Conservation (phyloP, 1,284 basidiomycete species). For the Ganoderma leucocontextum region DNA sequence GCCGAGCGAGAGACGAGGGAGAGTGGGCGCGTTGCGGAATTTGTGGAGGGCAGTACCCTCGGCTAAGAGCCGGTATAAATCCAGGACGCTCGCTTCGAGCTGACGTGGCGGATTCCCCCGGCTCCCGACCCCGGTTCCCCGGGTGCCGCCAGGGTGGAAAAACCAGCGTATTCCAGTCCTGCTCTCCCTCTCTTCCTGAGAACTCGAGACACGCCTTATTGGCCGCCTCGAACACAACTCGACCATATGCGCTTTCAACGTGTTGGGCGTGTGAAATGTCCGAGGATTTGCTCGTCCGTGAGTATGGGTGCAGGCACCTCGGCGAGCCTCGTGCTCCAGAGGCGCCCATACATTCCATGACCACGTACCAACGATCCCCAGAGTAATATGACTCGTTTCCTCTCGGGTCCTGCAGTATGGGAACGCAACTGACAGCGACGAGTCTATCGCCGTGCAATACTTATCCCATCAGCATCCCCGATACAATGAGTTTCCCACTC, state of each 20-base stretch:
- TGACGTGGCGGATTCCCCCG: slow-evolving; percentile 34
- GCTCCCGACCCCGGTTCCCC: slow-evolving; percentile 21
- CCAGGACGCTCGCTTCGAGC: slow-evolving; percentile 20
- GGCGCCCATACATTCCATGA: slow-evolving; percentile 7
- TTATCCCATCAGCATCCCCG: neutral
- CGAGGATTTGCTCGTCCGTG: slow-evolving; percentile 7
- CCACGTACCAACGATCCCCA: neutral
- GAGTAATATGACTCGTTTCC: neutral
- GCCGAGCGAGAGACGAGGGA: slow-evolving; percentile 15
- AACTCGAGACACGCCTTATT: slow-evolving; percentile 5
- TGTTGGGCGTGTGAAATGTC: neutral
- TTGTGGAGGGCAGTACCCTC: slow-evolving; percentile 22
- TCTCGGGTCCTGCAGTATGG: neutral
- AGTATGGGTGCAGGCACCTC: neutral
- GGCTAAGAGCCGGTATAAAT: slow-evolving; percentile 31
- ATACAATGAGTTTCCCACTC: neutral
- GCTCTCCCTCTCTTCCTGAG: slow-evolving; percentile 12
- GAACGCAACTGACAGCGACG: neutral
- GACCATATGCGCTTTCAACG: neutral
- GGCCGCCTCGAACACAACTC: neutral
- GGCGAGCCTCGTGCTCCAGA: neutral
- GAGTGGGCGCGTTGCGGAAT: slow-evolving; percentile 15
- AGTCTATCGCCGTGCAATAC: neutral
- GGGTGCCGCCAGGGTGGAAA: slow-evolving; percentile 25
- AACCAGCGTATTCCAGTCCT: slow-evolving; percentile 8